A percentile compares a stretch with the other conserved stretches of the same genome.
These are phyloP conservation scores for Suillus weaverae DNA, from an alignment of 768 basidiomycete species.

Conservation along the genomic window DNA sequence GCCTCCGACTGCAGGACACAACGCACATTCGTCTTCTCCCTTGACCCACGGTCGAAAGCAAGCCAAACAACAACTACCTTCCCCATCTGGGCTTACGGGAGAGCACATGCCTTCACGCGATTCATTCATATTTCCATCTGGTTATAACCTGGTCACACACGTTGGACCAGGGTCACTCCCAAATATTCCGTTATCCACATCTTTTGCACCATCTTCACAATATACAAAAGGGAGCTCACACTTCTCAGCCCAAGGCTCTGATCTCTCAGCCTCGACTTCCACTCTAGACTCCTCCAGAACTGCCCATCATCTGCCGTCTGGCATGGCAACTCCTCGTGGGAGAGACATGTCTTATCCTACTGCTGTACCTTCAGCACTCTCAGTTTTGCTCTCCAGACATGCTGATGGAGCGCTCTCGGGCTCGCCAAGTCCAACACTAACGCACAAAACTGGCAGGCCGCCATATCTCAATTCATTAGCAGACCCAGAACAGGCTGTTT, in stretches of 20 bases:
- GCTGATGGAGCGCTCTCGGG: constrained; percentile 1
- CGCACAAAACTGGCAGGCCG: constrained; percentile 15
- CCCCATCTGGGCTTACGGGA: neutral
- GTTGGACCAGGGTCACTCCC: constrained; percentile 1
- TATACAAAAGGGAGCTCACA: constrained; percentile 26
- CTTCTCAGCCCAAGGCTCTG: constrained; percentile 19
- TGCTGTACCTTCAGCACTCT: constrained; percentile 33
- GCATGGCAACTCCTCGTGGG: constrained; percentile 22
- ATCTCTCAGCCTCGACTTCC: constrained; percentile 31
- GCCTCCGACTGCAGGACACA: neutral
- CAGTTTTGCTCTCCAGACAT: constrained; percentile 35
- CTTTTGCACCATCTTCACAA: constrained; percentile 24
- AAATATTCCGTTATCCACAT: constrained; percentile 19
- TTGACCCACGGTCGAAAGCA: neutral
- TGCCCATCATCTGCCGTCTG: constrained; percentile 3
- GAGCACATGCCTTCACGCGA: constrained; percentile 23
- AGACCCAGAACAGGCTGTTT: neutral
- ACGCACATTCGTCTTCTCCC: neutral
- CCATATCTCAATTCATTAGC: constrained; percentile 5
- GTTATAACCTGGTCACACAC: constrained; percentile 20
- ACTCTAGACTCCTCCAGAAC: constrained; percentile 24
- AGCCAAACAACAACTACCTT: neutral
- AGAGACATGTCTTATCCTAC: constrained; percentile 20
- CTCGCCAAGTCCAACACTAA: constrained; percentile 4
- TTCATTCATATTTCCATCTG: constrained; percentile 41